Evolutionary conservation across 2,329 filamentous ascomycete species (phyloP).

Genomic region (Didymella keratinophila): DNA sequence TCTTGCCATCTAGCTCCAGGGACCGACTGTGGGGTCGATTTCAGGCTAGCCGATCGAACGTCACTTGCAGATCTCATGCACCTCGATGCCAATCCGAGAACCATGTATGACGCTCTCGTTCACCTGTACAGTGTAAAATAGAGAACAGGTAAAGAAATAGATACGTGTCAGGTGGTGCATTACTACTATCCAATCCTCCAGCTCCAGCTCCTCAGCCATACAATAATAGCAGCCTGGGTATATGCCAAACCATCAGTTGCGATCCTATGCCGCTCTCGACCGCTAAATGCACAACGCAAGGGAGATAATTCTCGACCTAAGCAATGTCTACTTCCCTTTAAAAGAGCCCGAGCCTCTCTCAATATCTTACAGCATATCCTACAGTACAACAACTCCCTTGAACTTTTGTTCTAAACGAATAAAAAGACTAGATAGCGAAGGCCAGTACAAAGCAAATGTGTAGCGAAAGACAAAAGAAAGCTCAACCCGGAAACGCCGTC

Average conservation of each 20-base stretch:
- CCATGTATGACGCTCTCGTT: not conserved
- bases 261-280: not conserved
- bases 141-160: not conserved
- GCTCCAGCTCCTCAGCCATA: not conserved
- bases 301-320: not conserved
- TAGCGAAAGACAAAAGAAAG: slow-evolving; percentile 12
- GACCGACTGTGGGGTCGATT: slow-evolving; percentile 25
- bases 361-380: slow-evolving; percentile 17
- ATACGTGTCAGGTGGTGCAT: slow-evolving; percentile 4
- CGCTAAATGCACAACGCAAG: slow-evolving; percentile 8
- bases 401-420: slow-evolving; percentile 13
- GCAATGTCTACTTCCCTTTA: not conserved
- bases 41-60: slow-evolving; percentile 24
- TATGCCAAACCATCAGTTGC: slow-evolving; percentile 2
- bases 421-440: slow-evolving; percentile 4
- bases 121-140: not conserved
- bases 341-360: not conserved
- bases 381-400: not conserved
- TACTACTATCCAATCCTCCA: slow-evolving; percentile 13
- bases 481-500: slow-evolving; percentile 12
- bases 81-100: slow-evolving; percentile 11
- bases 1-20: slow-evolving; percentile 25
- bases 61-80: slow-evolving; percentile 23
- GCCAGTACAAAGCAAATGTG: slow-evolving; percentile 13
- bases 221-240: slow-evolving; percentile 5